Base-by-base conservation (phyloP, 352 stramenopile genomes). In the Pythium folliculosum region DNA sequence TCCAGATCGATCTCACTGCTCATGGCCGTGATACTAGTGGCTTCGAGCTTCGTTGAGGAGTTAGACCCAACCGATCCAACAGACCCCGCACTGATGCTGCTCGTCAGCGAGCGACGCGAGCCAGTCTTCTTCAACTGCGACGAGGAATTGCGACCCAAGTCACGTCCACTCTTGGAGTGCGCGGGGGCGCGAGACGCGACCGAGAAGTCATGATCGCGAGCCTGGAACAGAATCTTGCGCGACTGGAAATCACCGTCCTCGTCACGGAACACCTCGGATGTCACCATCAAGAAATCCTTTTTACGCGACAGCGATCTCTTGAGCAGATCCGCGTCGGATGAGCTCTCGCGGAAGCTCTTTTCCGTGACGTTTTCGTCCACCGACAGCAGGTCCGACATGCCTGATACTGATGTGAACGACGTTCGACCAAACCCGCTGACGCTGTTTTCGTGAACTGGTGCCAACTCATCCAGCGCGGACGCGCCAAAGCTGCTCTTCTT, bases 201-300 rank as follows among this genome's bases (percentile, higher is more conserved):
- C 5, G 84, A 94, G 43, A 96, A 96, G 50, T 96, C 86, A 50
- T 96, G 81, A 48, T 91, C 81, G n/a, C 77, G 79, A 19, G 88
- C 86, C 58, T 96, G 88, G 61, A 96, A 96, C 3, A 96, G 70
- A 70, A 96, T 91, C 63, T 96, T 96, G n/a, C 88, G 84, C 27
- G 83, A 86, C 63, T 96, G 88, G 59, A 91, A 95, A 71, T 92
- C 88, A 21, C 88, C 88, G 10, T 85, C 84, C 68, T 95, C 81
- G 59, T 90, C 79, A 56, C 86, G 86, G 47, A 96, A 95, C n/a
- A 96, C 88, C 55, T 96, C 86, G 0, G 86, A 94, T 16, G 88
- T 96, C 25, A 96, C 87, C 89, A 96, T 96, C 48, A 96, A 71
- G 51, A 96, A 96, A 64, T 96, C 89, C 43, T 95, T 93, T 62